Base-by-base conservation (phyloP, 768 basidiomycete genomes). In the Lentinula sp. region DNA sequence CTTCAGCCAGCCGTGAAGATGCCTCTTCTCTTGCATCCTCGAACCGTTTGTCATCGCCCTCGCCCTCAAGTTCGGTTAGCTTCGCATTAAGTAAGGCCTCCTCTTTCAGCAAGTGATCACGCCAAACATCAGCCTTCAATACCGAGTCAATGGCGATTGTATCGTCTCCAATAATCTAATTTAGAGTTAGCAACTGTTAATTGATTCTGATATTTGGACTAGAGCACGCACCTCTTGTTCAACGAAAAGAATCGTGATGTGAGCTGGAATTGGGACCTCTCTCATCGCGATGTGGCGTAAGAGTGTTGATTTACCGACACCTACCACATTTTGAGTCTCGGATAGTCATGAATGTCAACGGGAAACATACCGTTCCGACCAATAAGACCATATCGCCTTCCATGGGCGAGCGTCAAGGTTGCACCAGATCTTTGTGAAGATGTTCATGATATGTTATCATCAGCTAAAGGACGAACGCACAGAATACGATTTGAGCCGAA, bases 91-190 rank as follows among this genome's bases (percentile, higher is more conserved):
- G 77, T 20, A 79, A 74, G 0, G 75, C 75, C 72, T 98, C 95
- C 69, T 99, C 94, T 59, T 86, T 89, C 54, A 97, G 74, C 16
- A 98, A 79, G 65, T 93, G 90, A 68, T 96, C 95, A 70, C 96
- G 82, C 94, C 97, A 98, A 36, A 99, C 97, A 70, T 99, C 97
- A n/a, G 97, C 97, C 72, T 95, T 94, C n/a, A 99, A 81, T 20
- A 99, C 97, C 1, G 95, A 95, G 20, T 95, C 91, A 46, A 99
- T 80, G 2, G 97, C 97, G 1, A 79, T 77, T 0, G 95, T 98
- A 65, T 95, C 95, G 71, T 98, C 96, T 36, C 96, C 97, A 59
- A 93, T 71, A 65, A 98, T 90, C 91, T 95, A 59, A 45, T 28
- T 23, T 23, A 23, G 23, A 23, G 23, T 23, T 23, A 28, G 28